Percentiles rank a stretch among this genome's conserved stretches.
Conservation (phyloP, 2,329 filamentous ascomycete genomes). For the Geosmithia putterillii region DNA sequence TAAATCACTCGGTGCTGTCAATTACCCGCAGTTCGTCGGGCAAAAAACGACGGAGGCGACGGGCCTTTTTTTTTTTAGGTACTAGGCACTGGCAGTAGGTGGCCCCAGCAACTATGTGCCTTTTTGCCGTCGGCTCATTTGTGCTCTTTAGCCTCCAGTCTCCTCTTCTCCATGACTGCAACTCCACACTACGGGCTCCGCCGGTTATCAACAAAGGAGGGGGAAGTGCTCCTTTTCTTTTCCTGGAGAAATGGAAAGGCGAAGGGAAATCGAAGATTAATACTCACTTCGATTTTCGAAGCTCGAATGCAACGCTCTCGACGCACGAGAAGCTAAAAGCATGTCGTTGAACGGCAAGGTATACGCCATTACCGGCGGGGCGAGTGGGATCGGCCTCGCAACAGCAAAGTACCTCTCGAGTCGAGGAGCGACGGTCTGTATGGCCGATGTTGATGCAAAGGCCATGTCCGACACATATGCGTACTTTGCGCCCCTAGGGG, state of each 20-base stretch:
- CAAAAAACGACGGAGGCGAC: not conserved
- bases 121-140: not conserved
- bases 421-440: conserved; percentile 21
- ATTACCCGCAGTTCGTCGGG: not conserved
- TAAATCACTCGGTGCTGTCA: not conserved
- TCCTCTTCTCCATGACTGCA: not conserved
- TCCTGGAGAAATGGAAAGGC: no score
- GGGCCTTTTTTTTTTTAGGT: not conserved
- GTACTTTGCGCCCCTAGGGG: conserved; percentile 13
- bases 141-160: not conserved
- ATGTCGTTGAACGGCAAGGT: conserved; percentile 10
- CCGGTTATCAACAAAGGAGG: not conserved
- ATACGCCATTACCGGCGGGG: conserved; percentile 18
- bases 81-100: not conserved
- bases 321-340: not conserved
- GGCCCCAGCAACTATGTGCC: not conserved
- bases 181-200: not conserved
- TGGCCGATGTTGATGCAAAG: conserved; percentile 22
- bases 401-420: conserved; percentile 22
- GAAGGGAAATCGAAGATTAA: not conserved
- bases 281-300: not conserved
- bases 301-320: not conserved
- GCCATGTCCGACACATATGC: conserved; percentile 16
- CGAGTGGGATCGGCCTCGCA: conserved; percentile 26
- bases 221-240: not conserved